Evolutionary conservation across 208 protist species (phyloP).

Genomic region (Trypanosoma mega): DNA sequence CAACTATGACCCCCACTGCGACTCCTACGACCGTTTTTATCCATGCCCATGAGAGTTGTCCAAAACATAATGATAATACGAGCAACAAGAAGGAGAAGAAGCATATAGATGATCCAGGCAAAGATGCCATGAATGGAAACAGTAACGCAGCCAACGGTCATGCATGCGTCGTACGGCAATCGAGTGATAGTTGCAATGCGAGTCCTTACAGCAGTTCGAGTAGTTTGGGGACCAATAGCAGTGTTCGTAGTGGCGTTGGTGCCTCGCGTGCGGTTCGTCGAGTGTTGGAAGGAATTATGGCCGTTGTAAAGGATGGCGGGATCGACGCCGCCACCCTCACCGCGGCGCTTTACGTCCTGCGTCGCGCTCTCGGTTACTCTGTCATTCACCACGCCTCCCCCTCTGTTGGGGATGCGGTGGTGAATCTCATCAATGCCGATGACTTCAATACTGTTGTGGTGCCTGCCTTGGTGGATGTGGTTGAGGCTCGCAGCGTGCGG

Average conservation of each 20-base stretch:
- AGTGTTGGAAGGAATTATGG: conserved; percentile 52
- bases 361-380: conserved; percentile 64
- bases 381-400: conserved; percentile 48
- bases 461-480: conserved; percentile 53
- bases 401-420: conserved; percentile 35
- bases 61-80: background rate
- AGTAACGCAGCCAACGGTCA: background rate
- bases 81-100: background rate
- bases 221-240: background rate
- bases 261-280: conserved; percentile 34
- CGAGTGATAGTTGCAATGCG: conserved; percentile 3
- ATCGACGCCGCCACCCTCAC: conserved; percentile 48
- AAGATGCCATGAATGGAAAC: background rate
- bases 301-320: conserved; percentile 33
- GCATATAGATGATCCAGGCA: background rate
- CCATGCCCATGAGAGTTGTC: too few species aligned
- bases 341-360: conserved; percentile 54
- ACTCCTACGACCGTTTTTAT: too few species aligned
- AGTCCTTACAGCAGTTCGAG: background rate
- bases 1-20: too few species aligned
- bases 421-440: conserved; percentile 57
- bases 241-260: background rate
- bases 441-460: conserved; percentile 53
- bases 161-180: background rate
- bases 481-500: conserved; percentile 34